Evolutionary conservation across 768 basidiomycete genomes (phyloP).

Genomic region (Collybiopsis luxurians): DNA sequence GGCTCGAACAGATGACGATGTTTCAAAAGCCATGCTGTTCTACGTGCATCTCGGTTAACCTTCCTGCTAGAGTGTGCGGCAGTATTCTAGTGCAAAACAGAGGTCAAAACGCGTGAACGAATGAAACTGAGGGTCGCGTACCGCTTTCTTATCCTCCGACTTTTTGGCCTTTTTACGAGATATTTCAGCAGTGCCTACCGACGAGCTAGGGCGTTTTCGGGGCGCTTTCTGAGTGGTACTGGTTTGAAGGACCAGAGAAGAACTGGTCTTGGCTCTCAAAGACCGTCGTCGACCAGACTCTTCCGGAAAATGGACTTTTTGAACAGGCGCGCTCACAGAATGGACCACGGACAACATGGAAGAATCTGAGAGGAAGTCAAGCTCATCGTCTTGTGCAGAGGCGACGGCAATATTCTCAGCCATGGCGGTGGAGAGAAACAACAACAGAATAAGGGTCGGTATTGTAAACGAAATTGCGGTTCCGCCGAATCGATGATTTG

Average conservation of each 20-base stretch:
- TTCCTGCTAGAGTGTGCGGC: constrained; percentile 33
- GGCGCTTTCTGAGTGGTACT: neutral
- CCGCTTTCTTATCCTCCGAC: constrained; percentile 37
- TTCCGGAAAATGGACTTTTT: neutral
- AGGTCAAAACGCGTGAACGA: neutral
- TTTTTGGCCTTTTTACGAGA: constrained; percentile 26
- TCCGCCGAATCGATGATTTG: too few species aligned
- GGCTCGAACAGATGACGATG: constrained; percentile 45
- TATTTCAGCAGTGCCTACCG: constrained; percentile 7
- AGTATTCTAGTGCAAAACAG: constrained; percentile 32
- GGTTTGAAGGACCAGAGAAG: neutral
- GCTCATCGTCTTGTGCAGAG: constrained; percentile 10
- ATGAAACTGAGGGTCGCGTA: constrained; percentile 17
- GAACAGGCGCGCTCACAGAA: constrained; percentile 5
- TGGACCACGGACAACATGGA: too few species aligned
- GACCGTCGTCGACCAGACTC: constrained; percentile 3
- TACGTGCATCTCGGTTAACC: constrained; percentile 35
- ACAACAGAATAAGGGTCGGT: too few species aligned
- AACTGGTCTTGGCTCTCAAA: neutral
- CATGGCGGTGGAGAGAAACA: neutral
- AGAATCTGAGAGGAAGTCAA: constrained; percentile 6
- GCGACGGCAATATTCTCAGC: neutral
- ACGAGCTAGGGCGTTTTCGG: constrained; percentile 17
- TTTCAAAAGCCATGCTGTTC: constrained; percentile 43
- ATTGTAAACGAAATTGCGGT: too few species aligned